Base-by-base conservation (phyloP, 2,329 filamentous ascomycete genomes). In the Fusarium citri region DNA sequence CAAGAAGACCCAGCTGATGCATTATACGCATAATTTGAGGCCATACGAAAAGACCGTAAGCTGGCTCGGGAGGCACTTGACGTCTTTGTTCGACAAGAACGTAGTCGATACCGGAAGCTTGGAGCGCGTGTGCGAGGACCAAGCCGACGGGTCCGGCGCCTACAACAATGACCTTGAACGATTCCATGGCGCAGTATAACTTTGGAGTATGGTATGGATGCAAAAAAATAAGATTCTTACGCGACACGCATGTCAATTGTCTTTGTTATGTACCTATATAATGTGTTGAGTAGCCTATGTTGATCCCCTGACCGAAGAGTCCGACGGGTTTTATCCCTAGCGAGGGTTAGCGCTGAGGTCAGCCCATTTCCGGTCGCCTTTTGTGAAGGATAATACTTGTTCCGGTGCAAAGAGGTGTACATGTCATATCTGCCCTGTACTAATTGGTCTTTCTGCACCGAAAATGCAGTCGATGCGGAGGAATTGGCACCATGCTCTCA, bases 1-100 rank as follows among this genome's bases (percentile, higher is more conserved):
- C 64, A 1, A 64, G 64, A 10, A 68, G 15, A 0, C 53, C 65
- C 5, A 68, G 8, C 10, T 68, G 65, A 5, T 68, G 59, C 3
- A 68, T 59, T 1, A 59, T 65, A 11, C 65, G 26, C 48, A 65
- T 49, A 6, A 65, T 65, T 3, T 68, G 65, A 30, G 65, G 65
- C 65, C 65, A 68, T 9, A 68, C 5, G 4, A 68, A 68, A 0
- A 68, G 22, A 1, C 64, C 65, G 6, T 68, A 68, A 55, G 65
- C 51, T 8, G 65, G 64, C 1, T 68, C 65, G 0, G 64, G 65
- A 2, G 64, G 48, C 1, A 68, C 42, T 37, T 68, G 64, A 0
- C 64, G 25, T 49, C 65, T 55, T 30, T 68, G 65, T 7, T 68
- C 65, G 11, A 68, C 48, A 25, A 68, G 60, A 0, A 65, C 53